Conservation (phyloP, 2,329 filamentous ascomycete species). For the Lecanicillium sp. region DNA sequence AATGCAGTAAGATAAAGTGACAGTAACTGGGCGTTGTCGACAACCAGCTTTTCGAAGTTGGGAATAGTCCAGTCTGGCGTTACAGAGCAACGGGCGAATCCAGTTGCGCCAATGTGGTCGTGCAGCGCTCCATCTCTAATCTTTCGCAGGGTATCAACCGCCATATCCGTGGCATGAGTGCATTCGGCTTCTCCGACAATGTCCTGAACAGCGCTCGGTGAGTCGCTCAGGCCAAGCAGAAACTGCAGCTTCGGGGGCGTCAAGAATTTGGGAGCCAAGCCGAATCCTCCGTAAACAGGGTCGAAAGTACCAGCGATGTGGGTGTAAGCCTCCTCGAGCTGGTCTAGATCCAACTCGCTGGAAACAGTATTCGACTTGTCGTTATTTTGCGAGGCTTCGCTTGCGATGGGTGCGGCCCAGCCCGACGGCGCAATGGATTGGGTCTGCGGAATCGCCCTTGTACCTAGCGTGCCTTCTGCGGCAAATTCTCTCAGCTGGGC, state of each 20-base stretch:
- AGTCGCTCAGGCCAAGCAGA: slow-evolving; percentile 66
- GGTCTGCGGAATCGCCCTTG: slow-evolving; percentile 27
- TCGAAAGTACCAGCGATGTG: slow-evolving; percentile 81
- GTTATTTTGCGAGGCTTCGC: slow-evolving; percentile 18
- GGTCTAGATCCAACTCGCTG: slow-evolving; percentile 78
- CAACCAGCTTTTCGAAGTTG: slow-evolving; percentile 96
- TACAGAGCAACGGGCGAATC: slow-evolving; percentile 72
- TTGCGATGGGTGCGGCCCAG: slow-evolving; percentile 26
- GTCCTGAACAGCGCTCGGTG: slow-evolving; percentile 67
- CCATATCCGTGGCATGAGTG: slow-evolving; percentile 68
- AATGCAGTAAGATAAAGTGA: slow-evolving; percentile 83
- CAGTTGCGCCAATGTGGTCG: slow-evolving; percentile 49
- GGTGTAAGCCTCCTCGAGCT: slow-evolving; percentile 82
- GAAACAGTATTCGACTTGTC: slow-evolving; percentile 32
- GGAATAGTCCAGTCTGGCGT: slow-evolving; percentile 90
- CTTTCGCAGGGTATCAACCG: slow-evolving; percentile 68
- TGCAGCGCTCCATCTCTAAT: slow-evolving; percentile 55
- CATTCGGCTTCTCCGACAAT: slow-evolving; percentile 83
- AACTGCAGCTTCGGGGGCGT: slow-evolving; percentile 82
- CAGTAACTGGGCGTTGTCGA: slow-evolving; percentile 83
- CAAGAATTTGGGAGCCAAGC: slow-evolving; percentile 77
- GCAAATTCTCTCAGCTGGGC: slow-evolving; percentile 79
- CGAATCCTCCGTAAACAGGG: slow-evolving; percentile 71
- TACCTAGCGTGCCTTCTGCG: slow-evolving; percentile 70
- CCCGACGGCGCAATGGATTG: slow-evolving; percentile 25